phyloP scores from a whole-genome alignment of 371 early-diverging fungal genomes.

The Lichtheimia ornata region DNA sequence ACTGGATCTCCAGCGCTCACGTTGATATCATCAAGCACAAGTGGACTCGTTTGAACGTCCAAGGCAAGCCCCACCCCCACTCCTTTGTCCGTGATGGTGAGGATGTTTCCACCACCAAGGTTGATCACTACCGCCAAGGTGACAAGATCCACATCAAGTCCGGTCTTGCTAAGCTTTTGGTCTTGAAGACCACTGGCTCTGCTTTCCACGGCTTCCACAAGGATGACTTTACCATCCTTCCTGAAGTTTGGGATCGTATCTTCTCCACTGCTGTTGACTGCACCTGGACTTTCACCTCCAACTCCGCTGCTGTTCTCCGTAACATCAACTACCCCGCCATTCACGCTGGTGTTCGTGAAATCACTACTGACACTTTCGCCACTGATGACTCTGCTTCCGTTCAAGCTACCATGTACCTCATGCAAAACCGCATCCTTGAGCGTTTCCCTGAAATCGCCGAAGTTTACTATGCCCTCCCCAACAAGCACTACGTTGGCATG shows the following conservation, averaged over 20 bases:
- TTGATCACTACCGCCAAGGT: constrained; percentile 57
- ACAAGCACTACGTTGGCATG: constrained; percentile 82
- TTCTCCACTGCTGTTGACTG: constrained; percentile 78
- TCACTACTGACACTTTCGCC: constrained; percentile 70
- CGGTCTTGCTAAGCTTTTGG: constrained; percentile 62
- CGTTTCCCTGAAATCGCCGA: constrained; percentile 65
- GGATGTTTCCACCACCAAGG: constrained; percentile 66
- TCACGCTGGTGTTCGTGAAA: constrained; percentile 58
- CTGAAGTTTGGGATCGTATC: constrained; percentile 79
- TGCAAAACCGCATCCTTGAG: constrained; percentile 68
- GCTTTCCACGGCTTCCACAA: constrained; percentile 77
- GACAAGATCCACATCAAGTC: constrained; percentile 58
- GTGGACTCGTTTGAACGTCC: constrained; percentile 75
- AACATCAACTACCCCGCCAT: constrained; percentile 59
- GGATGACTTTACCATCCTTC: constrained; percentile 78
- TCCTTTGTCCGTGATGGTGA: constrained; percentile 81
- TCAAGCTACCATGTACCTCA: constrained; percentile 72
- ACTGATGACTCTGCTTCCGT: constrained; percentile 75
- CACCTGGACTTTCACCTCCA: constrained; percentile 63
- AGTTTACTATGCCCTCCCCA: constrained; percentile 78
- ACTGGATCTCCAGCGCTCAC: constrained; percentile 67
- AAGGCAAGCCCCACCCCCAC: constrained; percentile 74
- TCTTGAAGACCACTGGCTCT: constrained; percentile 84
- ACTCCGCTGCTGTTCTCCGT: constrained; percentile 34
- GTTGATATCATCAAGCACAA: constrained; percentile 78